Evolutionary conservation across 1,139 yeast species (phyloP).

Genomic region (Spencermartinsiella ligniputridi): DNA sequence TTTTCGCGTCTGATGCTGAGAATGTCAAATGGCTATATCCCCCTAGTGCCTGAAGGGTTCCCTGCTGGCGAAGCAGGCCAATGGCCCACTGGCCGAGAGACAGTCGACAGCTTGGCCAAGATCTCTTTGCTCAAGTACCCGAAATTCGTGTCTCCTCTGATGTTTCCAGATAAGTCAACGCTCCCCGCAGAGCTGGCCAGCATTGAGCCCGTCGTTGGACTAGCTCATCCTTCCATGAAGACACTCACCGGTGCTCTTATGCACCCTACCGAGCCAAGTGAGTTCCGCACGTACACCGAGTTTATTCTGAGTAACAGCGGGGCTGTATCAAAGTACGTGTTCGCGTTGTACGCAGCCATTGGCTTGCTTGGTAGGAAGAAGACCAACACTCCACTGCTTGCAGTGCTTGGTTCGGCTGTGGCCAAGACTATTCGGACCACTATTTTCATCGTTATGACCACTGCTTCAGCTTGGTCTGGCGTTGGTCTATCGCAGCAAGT

Average conservation of each 20-base stretch:
- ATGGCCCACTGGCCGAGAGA: slow-evolving; percentile 35
- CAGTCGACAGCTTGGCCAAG: slow-evolving; percentile 31
- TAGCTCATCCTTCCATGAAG: slow-evolving; percentile 37
- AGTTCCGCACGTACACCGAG: slow-evolving; percentile 27
- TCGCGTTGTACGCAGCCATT: slow-evolving; percentile 29
- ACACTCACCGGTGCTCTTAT: slow-evolving; percentile 36
- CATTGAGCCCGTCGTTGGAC: slow-evolving; percentile 31
- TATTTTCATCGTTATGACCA: slow-evolving; percentile 34
- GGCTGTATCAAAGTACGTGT: slow-evolving; percentile 29
- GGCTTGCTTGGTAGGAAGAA: slow-evolving; percentile 10
- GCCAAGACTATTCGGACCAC: slow-evolving; percentile 31
- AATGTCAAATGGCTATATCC: slow-evolving; percentile 32
- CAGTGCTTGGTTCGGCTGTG: slow-evolving; percentile 16
- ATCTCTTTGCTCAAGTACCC: slow-evolving; percentile 34
- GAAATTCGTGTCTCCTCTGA: slow-evolving; percentile 34
- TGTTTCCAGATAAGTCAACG: slow-evolving; percentile 26
- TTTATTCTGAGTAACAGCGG: slow-evolving; percentile 27
- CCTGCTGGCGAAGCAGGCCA: slow-evolving; percentile 19
- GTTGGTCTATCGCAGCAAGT: slow-evolving; percentile 34
- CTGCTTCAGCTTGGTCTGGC: slow-evolving; percentile 40
- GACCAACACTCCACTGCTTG: slow-evolving; percentile 5
- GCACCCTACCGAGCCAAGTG: slow-evolving; percentile 34
- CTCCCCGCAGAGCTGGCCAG: slow-evolving; percentile 26
- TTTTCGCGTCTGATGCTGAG: slow-evolving; percentile 30
- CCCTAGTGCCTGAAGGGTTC: slow-evolving; percentile 29